Evolutionary conservation across 495 filamentous ascomycete genomes (phyloP).

Genomic region (Zalerion maritima): DNA sequence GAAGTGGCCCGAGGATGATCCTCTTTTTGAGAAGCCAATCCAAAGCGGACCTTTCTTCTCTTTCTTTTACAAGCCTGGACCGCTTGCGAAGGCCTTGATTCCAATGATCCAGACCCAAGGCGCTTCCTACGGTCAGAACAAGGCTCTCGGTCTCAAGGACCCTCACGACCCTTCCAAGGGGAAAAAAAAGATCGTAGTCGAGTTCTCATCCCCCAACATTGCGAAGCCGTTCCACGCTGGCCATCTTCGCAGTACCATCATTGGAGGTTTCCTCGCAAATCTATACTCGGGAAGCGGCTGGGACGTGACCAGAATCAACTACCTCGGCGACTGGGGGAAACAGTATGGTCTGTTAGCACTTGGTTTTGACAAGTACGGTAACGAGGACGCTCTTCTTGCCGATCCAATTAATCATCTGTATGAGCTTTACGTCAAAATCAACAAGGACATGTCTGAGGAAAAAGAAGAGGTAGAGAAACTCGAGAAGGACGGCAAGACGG

Average conservation of each 20-base stretch:
- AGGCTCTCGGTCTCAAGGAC: constrained; percentile 50
- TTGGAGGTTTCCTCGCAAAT: constrained; percentile 49
- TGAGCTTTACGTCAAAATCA: constrained; percentile 50
- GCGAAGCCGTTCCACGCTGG: constrained; percentile 56
- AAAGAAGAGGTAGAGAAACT: constrained; percentile 34
- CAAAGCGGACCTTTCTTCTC: constrained; percentile 52
- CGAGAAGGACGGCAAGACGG: constrained; percentile 31
- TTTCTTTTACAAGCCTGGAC: constrained; percentile 61
- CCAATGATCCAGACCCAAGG: constrained; percentile 47
- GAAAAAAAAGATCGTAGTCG: constrained; percentile 44
- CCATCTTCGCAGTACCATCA: constrained; percentile 52
- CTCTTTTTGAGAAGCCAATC: constrained; percentile 52
- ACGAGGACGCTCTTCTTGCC: constrained; percentile 37
- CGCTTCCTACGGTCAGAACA: constrained; percentile 50
- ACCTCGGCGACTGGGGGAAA: constrained; percentile 55
- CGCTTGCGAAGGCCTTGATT: constrained; percentile 46
- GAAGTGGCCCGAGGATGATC: constrained; percentile 66
- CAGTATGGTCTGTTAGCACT: constrained; percentile 48
- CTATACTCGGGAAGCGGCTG: constrained; percentile 44
- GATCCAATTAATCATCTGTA: constrained; percentile 53
- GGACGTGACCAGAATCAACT: constrained; percentile 51
- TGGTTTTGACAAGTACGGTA: constrained; percentile 43
- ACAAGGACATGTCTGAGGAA: constrained; percentile 38
- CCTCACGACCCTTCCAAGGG: constrained; percentile 54
- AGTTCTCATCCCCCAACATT: constrained; percentile 48